phyloP scores from a whole-genome alignment of 2,329 filamentous ascomycete genomes.

The Atkinsonella texensis region DNA sequence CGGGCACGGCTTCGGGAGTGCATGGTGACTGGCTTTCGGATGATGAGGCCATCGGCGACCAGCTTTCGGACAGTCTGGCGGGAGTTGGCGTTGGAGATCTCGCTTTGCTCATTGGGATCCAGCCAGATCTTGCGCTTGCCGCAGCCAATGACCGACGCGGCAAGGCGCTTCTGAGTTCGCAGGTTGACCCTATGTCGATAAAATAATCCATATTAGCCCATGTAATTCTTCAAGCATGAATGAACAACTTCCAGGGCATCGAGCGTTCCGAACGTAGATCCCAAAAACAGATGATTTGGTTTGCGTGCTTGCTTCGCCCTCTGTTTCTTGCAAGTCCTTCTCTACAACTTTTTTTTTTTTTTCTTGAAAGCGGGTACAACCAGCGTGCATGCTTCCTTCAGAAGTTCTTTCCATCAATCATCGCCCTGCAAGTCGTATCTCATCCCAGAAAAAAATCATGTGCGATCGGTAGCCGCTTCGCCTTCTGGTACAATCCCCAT shows the following conservation, averaged over 20 bases:
- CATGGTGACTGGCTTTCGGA: slow-evolving; percentile 99
- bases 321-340: not conserved
- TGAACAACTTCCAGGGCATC: not conserved
- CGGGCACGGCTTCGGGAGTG: slow-evolving; percentile 96
- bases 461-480: slow-evolving; percentile 5
- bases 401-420: not conserved
- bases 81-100: slow-evolving; percentile 99
- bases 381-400: not conserved
- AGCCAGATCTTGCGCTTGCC: slow-evolving; percentile 99
- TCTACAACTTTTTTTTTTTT: not conserved
- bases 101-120: slow-evolving; percentile 97
- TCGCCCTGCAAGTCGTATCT: slow-evolving; percentile 1
- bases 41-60: slow-evolving; percentile 99
- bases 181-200: slow-evolving; percentile 77
- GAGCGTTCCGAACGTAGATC: not conserved
- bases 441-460: slow-evolving; percentile 1
- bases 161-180: slow-evolving; percentile 99
- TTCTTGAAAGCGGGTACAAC: not conserved
- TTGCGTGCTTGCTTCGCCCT: slow-evolving; percentile 1
- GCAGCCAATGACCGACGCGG: slow-evolving; percentile 95
- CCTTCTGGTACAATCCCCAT: not conserved
- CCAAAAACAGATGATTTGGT: not conserved
- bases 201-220: slow-evolving; percentile 16
- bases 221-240: not conserved
- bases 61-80: slow-evolving; percentile 99